Evolutionary conservation across 768 basidiomycete genomes (phyloP).

Genomic region (Boletellus emodensis): DNA sequence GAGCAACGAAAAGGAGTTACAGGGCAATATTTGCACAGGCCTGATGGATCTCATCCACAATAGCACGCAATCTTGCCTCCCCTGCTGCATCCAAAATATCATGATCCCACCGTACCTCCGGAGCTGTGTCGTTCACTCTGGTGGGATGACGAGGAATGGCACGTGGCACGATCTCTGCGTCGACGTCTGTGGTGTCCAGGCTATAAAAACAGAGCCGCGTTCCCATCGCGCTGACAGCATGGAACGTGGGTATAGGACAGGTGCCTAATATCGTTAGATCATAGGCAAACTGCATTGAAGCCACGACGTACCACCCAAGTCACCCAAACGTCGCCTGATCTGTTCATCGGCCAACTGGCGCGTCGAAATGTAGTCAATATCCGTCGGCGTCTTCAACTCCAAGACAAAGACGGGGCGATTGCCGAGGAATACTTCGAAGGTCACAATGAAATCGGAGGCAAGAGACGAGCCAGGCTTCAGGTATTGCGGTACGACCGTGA

Average conservation of each 20-base stretch:
- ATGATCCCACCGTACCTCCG: background rate
- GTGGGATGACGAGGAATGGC: background rate
- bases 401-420: background rate
- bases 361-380: background rate
- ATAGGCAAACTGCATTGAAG: background rate
- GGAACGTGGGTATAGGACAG: background rate
- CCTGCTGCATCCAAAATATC: background rate
- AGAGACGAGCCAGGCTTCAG: background rate
- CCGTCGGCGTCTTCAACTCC: background rate
- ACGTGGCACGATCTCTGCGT: background rate
- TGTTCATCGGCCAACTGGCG: background rate
- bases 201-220: conserved; percentile 1
- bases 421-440: background rate
- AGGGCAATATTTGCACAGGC: background rate
- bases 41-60: background rate
- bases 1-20: no score
- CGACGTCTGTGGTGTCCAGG: background rate
- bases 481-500: background rate
- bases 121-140: background rate
- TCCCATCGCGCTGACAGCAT: background rate
- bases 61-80: background rate
- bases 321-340: background rate
- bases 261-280: background rate
- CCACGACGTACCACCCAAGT: background rate
- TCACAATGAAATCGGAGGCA: background rate